Base-by-base conservation (phyloP, 305 asterid genomes). In the Caryopteris hybrid region DNA sequence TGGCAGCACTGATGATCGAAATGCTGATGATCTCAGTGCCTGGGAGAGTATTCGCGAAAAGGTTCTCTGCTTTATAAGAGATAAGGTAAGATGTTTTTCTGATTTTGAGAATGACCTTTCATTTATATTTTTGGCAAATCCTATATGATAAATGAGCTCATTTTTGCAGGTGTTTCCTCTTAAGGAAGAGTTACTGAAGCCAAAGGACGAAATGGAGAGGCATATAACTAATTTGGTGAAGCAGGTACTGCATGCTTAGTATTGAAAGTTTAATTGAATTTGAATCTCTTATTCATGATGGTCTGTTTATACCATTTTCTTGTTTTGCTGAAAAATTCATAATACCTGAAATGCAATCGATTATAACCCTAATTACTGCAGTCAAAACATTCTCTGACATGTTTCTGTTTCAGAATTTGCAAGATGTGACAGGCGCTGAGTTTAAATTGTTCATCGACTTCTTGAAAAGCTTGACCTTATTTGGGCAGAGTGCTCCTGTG, bases 1-100 rank as follows among this genome's bases (percentile, higher is more conserved):
- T 51, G 92, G 96, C 39, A 84, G 86, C 83, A 83, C 85, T 38
- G 96, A 90, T 55, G 98, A 93, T 56, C 83, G 88, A 66, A 83
- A 74, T 77, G 79, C 87, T 1, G 99, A 90, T 57, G 96, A 90
- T 65, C 75, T 80, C 71, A 79, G 85, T 77, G 79, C 88, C 55
- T 88, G 97, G 87, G 98, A 92, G 77, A 80, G 83, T 72, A 75
- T 87, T 29, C 96, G 97, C 20, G 95, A 93, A 78, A 93, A 88
- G 77, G 94, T 87, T 78, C 83, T 93, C 41, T 72, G 85, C 81
- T 93, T 91, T 84, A 74, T 93, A 57, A 83, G 89, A 70, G 99
- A 93, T 76, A 93, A 85, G 97, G 97, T 86, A 69, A 45, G 73
- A 58, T 25, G 57, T 64, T 70, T n/a, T 1, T 29, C 39, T 66